Evolutionary conservation across 768 basidiomycete genomes (phyloP).

Genomic region (Tulasnella sp.): DNA sequence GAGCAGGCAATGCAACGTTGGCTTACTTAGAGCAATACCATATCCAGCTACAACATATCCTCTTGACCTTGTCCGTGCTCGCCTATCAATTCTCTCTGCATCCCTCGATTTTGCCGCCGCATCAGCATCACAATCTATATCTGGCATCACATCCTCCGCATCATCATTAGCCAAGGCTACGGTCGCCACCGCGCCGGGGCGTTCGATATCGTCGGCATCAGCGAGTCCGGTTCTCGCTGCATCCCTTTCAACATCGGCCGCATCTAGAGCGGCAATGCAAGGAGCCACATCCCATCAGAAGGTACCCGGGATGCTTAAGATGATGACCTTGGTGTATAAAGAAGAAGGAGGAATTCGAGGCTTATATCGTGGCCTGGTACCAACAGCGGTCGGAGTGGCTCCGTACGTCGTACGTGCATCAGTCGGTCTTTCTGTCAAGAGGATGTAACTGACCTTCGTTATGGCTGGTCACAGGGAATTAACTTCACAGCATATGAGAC

Average conservation of each 20-base stretch:
- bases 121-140: not conserved
- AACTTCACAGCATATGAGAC: conserved; percentile 94
- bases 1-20: not conserved
- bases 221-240: conserved; percentile 13
- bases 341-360: conserved; percentile 88
- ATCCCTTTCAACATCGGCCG: conserved; percentile 20
- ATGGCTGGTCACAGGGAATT: conserved; percentile 46
- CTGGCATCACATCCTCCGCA: not conserved
- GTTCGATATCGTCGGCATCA: conserved; percentile 14
- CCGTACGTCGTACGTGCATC: conserved; percentile 38
- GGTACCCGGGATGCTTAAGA: conserved; percentile 54
- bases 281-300: conserved; percentile 32
- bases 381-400: conserved; percentile 82
- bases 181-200: conserved; percentile 23
- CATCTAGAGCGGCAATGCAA: conserved; percentile 24
- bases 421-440: conserved; percentile 35
- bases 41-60: conserved; percentile 76
- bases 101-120: conserved; percentile 41
- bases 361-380: conserved; percentile 70
- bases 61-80: conserved; percentile 83
- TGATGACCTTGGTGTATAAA: conserved; percentile 81
- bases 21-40: conserved; percentile 1
- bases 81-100: conserved; percentile 89
- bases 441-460: not conserved
- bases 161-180: conserved; percentile 6